These are phyloP conservation scores for Pseudogymnoascus sp. DNA, from an alignment of 2,329 filamentous ascomycete genomes.

Conservation along the genomic window DNA sequence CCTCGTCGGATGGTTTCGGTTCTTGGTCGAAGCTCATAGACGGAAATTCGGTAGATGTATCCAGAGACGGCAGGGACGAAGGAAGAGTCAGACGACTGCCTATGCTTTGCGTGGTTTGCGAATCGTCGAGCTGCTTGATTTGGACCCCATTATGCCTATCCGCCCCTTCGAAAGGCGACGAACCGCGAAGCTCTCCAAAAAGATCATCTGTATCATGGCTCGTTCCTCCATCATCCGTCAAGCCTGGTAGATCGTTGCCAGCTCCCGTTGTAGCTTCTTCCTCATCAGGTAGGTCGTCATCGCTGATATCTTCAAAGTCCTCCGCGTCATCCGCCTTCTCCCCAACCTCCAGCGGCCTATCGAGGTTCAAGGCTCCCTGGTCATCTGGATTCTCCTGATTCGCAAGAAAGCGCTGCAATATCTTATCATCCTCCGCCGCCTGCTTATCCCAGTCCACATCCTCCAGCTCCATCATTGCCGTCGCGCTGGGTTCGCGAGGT, in stretches of 20 bases:
- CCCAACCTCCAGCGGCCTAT: conserved; percentile 47
- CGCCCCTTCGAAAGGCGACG: conserved; percentile 25
- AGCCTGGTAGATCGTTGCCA: conserved; percentile 23
- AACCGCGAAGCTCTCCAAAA: conserved; percentile 50
- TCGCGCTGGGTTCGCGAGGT: neutral
- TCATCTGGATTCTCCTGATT: conserved; percentile 34
- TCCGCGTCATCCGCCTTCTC: conserved; percentile 89
- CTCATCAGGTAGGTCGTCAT: conserved; percentile 83
- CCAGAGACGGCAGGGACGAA: conserved; percentile 17
- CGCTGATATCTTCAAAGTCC: conserved; percentile 84
- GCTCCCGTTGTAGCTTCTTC: conserved; percentile 38
- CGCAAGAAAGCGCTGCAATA: conserved; percentile 38
- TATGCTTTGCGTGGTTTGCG: conserved; percentile 16
- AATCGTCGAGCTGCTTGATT: conserved; percentile 25
- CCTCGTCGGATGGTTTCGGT: conserved; percentile 25
- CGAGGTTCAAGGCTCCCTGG: conserved; percentile 33
- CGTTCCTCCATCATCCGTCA: conserved; percentile 49
- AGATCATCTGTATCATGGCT: conserved; percentile 55
- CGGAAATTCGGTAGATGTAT: conserved; percentile 21
- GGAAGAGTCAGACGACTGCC: conserved; percentile 18
- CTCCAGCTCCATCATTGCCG: conserved; percentile 12
- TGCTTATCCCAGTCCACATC: conserved; percentile 36
- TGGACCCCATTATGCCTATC: conserved; percentile 21
- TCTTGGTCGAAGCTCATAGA: conserved; percentile 39
- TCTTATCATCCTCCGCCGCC: conserved; percentile 41